Evolutionary conservation across 2,329 filamentous ascomycete species (phyloP).

Genomic region (Aspergillus quadrilineatus): DNA sequence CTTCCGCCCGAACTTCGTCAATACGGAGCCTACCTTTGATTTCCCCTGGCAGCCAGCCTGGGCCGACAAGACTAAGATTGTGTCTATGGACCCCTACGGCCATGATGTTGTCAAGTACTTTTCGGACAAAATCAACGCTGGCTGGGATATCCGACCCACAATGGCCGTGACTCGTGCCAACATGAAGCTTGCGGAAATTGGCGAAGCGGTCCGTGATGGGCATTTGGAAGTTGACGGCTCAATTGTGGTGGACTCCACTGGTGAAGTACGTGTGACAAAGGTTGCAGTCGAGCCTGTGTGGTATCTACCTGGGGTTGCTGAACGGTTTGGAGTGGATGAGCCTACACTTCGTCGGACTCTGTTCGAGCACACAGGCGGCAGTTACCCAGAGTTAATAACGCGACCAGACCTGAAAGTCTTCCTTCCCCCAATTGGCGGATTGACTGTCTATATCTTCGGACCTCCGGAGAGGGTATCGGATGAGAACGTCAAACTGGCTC

Average conservation of each 20-base stretch:
- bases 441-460: constrained; percentile 97
- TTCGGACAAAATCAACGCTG: constrained; percentile 72
- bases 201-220: constrained; percentile 78
- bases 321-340: constrained; percentile 91
- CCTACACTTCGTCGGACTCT: constrained; percentile 78
- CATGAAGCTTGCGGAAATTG: constrained; percentile 95
- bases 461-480: constrained; percentile 93
- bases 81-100: constrained; percentile 93
- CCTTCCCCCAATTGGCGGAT: constrained; percentile 87
- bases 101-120: constrained; percentile 80
- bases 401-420: constrained; percentile 93
- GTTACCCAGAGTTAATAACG: constrained; percentile 95
- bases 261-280: constrained; percentile 91
- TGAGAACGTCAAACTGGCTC: constrained; percentile 72
- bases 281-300: constrained; percentile 94
- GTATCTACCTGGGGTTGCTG: constrained; percentile 84
- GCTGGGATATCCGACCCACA: constrained; percentile 75
- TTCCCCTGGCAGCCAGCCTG: constrained; percentile 90
- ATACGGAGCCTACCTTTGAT: constrained; percentile 87
- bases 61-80: constrained; percentile 88
- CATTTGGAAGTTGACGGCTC: constrained; percentile 79
- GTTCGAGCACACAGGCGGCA: constrained; percentile 94
- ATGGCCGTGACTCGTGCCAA: constrained; percentile 91
- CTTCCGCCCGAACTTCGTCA: constrained; percentile 74
- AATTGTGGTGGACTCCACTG: constrained; percentile 79